Conservation (phyloP, 2,329 filamentous ascomycete genomes). For the Zasmidium angulare region DNA sequence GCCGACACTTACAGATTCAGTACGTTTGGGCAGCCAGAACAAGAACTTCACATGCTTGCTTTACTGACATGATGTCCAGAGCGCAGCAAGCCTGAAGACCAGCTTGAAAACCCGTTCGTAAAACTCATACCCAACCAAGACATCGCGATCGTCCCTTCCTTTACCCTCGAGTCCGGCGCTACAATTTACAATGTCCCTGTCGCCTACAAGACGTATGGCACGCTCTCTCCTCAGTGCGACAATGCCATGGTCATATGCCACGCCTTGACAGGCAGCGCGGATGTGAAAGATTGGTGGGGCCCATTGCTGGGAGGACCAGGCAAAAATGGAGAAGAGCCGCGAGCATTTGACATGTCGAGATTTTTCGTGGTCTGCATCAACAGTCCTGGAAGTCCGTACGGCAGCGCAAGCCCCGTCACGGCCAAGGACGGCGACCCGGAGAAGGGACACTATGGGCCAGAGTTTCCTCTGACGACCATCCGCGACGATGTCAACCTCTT, state of each 20-base stretch:
- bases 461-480: slow-evolving; percentile 94
- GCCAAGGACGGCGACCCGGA: slow-evolving; percentile 75
- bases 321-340: slow-evolving; percentile 42
- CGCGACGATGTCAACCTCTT: slow-evolving; percentile 91
- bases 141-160: slow-evolving; percentile 81
- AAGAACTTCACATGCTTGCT: neutral
- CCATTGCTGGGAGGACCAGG: slow-evolving; percentile 76
- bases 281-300: slow-evolving; percentile 87
- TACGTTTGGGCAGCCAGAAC: slow-evolving; percentile 3
- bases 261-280: slow-evolving; percentile 79
- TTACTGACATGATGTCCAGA: slow-evolving; percentile 22
- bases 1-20: slow-evolving; percentile 23
- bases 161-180: slow-evolving; percentile 90
- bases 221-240: slow-evolving; percentile 55
- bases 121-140: slow-evolving; percentile 83
- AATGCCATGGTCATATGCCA: slow-evolving; percentile 74
- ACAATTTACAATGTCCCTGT: slow-evolving; percentile 72
- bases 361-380: slow-evolving; percentile 89
- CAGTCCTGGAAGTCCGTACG: slow-evolving; percentile 80
- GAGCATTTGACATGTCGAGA: slow-evolving; percentile 73
- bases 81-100: slow-evolving; percentile 41
- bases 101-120: slow-evolving; percentile 91
- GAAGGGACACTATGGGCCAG: slow-evolving; percentile 82
- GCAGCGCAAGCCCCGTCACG: slow-evolving; percentile 84
- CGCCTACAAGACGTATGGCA: slow-evolving; percentile 64